Evolutionary conservation across 2,329 filamentous ascomycete species (phyloP), one percentile per base, ranked within the genome.

Genomic region (Xylariaceae sp.): DNA sequence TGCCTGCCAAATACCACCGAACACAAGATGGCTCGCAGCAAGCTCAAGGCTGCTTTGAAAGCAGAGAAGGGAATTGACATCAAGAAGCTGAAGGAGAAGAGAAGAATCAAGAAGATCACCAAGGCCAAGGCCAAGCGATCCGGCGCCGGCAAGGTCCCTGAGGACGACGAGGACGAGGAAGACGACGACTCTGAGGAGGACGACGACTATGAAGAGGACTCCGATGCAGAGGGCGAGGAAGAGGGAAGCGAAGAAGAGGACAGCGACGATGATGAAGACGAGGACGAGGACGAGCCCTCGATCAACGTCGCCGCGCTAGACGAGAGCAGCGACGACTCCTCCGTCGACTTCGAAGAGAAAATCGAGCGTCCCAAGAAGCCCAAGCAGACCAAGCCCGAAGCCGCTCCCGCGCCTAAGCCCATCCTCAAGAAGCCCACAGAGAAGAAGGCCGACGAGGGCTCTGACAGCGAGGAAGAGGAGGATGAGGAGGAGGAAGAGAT

Each of bases 401-500:
- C 53, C 13, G 54, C 42, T 70, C 73, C 74, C 56, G 76, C 72
- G n/a, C 75, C 77, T 64, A 80, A 79, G 66, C 39, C 64, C 10
- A 66, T 68, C 42, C 67, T 68, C 55, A 67, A 66, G 44, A 67
- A 70, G 35, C 68, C 72, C 10, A 70, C 73, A 53, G 66, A 62
- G 35, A 64, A 72, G 9, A 71, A 75, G 2, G 73, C 73, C 4
- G 76, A 79, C 0, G 74, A 76, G 1, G 76, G 80, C 6, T 78
- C 78, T 0, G 79, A 82, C 0, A 77, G 80, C 0, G 79, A 81
- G 0, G 80, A 81, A 0, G 83, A 85, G 0, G 83, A 85, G 0
- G 84, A 87, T 0, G 87, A 87, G 1, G 85, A 92, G 3, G 89
- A 93, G 50, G 90, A 94, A 66, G 92, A 95, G 65, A 92, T 97